Evolutionary conservation across 495 filamentous ascomycete genomes (phyloP), one percentile per base, ranked within the genome.

Genomic region (Tuber brumale): DNA sequence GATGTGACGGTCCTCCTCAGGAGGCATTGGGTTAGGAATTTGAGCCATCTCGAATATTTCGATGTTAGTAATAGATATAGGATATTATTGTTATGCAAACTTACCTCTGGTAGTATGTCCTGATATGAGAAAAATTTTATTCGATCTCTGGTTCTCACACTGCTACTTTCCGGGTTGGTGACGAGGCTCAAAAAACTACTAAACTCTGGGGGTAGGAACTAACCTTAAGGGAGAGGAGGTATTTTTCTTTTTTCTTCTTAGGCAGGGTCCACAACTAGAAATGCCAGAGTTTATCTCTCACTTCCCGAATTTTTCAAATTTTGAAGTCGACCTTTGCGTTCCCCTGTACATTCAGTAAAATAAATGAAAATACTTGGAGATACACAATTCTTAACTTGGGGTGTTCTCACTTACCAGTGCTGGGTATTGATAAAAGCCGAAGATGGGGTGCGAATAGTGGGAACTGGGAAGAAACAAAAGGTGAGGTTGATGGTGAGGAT

Each of bases 1-100:
- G 51, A 80, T 61, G 46, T 79, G 78, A 18, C 76, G 77, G n/a
- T 76, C 71, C 21, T 72, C 77, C 10, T 79, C 78, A n/a, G 45
- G 45, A 1, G 78, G 78, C 73, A 80, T 79, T 23, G 78, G 72
- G 27, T 5, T 66, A 0, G 72, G 77, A 69, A 80, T 76, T 21
- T 79, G 73, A 23, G 57, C 35, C 57, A 66, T 66, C 57, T 66
- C 18, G 16, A 19, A 35, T 27, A 18, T 35, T 66, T 18, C 18
- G 14, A 61, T 61, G 57, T 66, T 66, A 66, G 57, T 61, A 31
- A 16, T 19, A 19, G 57, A 66, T 66, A 35, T 8, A 35, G 6
- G 27, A 18, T 35, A 27, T 16, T 27, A 31, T 2, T 18, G 27
- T 31, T 8, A 35, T 14, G 0, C 18, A 35, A 21, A 21, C 70